Base-by-base conservation (phyloP, 768 basidiomycete species). In the Naganishia randhawae region DNA sequence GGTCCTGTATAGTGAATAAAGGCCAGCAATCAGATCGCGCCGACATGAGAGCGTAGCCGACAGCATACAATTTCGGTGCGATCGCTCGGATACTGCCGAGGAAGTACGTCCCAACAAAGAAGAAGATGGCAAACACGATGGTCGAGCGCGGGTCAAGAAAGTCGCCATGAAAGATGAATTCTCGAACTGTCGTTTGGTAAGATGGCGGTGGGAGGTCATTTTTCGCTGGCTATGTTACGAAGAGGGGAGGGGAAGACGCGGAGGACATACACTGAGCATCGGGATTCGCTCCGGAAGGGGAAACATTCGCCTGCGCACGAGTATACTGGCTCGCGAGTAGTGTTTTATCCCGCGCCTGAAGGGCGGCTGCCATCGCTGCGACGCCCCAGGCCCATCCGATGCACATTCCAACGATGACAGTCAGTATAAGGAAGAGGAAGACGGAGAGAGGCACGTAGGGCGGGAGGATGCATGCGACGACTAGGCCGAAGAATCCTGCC, bases 351-450 rank as follows among this genome's bases (percentile, higher is more conserved):
- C 81, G 55, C 0, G 82, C 82, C 5, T 81, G 75, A 0, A 84
- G 73, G 0, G 82, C 83, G 0, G 84, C 83, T 4, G 82, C 82
- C 85, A 87, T 86, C 0, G 82, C 85, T 0, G 84, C 85, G 11
- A 81, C 78, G 1, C 85, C 84, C 70, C 85, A 80, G 0, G 82
- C 86, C 86, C 86, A 87, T 14, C 85, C 85, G 0, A 84, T 48
- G 2, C 81, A 77, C 51, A 84, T 71, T 0, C 85, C 85, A 8
- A 85, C 17, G 29, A 84, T 69, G 42, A 86, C 70, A 0, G 83
- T 85, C n/a, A 81, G 74, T 1, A 83, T 72, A 7, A 83, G 84
- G 62, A 84, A 83, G 31, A 85, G 37, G 72, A 84, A 85, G 3
- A 85, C 63, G 63, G 84, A 83, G 19, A 84, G 72, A 0, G 85